A percentile compares a stretch with the other conserved stretches of the same genome.
Conservation (phyloP, 2,329 filamentous ascomycete species). For the Diaporthe sp. region DNA sequence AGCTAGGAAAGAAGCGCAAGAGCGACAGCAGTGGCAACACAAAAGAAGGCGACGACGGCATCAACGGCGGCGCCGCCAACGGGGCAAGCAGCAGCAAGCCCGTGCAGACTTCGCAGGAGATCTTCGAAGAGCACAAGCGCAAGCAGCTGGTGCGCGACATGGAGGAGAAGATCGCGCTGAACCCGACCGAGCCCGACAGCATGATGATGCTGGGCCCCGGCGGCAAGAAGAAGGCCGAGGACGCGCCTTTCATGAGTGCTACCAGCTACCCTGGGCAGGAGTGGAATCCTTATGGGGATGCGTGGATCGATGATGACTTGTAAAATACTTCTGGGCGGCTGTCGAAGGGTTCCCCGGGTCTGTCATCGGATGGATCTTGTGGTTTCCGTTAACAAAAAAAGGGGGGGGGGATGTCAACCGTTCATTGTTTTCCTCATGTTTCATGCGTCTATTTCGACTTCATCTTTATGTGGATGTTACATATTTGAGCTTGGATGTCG, state of each 20-base stretch:
- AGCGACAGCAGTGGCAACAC: constrained; percentile 24
- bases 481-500: not conserved
- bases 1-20: constrained; percentile 51
- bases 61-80: constrained; percentile 30
- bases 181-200: constrained; percentile 49
- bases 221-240: constrained; percentile 54
- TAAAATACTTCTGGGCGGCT: not conserved
- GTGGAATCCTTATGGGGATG: constrained; percentile 70
- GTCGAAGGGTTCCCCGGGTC: no score
- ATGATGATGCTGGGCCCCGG: constrained; percentile 45
- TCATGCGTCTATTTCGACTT: not conserved
- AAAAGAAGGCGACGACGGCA: constrained; percentile 22
- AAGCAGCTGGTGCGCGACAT: constrained; percentile 58
- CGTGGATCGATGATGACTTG: constrained; percentile 47
- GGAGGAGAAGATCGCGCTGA: constrained; percentile 67
- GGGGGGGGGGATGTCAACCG: not conserved
- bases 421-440: not conserved
- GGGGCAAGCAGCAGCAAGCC: constrained; percentile 40
- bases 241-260: constrained; percentile 71
- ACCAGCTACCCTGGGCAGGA: constrained; percentile 80
- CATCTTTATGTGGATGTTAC: not conserved
- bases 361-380: not conserved
- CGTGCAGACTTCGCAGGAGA: constrained; percentile 48
- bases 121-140: constrained; percentile 60
- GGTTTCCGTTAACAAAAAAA: not conserved